phyloP scores from a whole-genome alignment of 305 asterid species.

The Solanum aculeatissimum region DNA sequence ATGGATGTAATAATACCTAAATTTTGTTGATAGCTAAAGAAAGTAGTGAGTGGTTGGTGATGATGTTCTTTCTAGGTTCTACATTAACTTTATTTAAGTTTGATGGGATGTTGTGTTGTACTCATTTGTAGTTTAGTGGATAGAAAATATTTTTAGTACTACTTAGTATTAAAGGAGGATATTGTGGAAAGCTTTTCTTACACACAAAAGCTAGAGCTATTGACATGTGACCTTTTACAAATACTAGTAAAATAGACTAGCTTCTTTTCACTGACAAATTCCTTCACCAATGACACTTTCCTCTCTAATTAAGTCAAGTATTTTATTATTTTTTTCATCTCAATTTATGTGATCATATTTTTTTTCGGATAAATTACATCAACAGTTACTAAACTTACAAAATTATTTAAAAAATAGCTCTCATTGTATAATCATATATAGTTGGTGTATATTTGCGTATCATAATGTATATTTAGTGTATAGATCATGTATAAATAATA shows the following conservation, averaged over 20 bases:
- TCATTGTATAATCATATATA: too few species aligned
- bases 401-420: too few species aligned
- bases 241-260: background rate
- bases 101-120: constrained; percentile 22
- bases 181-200: background rate
- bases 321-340: background rate
- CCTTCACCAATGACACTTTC: background rate
- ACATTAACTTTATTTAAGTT: background rate
- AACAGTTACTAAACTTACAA: too few species aligned
- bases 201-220: background rate
- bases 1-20: background rate
- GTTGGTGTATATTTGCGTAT: too few species aligned
- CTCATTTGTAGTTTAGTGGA: constrained; percentile 18
- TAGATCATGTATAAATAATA: too few species aligned
- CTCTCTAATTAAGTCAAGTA: background rate
- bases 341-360: background rate
- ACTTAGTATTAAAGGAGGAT: background rate
- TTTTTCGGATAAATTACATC: too few species aligned
- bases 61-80: background rate
- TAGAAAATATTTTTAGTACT: background rate
- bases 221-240: background rate
- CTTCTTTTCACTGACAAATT: background rate
- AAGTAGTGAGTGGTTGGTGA: background rate
- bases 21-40: background rate
- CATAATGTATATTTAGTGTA: too few species aligned